Evolutionary conservation across 1,284 basidiomycete genomes (phyloP), one percentile per base, ranked within the genome.

Genomic region (Sphagnurus paluster): DNA sequence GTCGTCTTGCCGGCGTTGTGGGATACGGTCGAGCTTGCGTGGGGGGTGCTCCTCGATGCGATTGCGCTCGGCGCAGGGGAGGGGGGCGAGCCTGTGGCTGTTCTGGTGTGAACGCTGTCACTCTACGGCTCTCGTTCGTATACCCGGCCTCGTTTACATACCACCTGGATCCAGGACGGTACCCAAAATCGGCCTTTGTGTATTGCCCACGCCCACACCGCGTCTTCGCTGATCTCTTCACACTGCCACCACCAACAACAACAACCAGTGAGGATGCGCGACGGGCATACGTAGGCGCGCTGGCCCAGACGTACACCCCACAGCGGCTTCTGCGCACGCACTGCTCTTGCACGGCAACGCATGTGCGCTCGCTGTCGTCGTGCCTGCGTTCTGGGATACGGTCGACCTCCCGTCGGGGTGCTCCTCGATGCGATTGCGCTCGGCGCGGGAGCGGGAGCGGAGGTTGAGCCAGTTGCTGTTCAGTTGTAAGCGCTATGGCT

Each of bases 1-100:
- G 67, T 87, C 28, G 75, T 71, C 50, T 77, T 84, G 55, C 69
- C 74, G 36, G 63, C 64, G 23, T 67, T 87, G 2, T 88, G 85
- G 84, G 68, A 67, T 20, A 68, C 72, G 25, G 70, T 88, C 51
- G 79, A 82, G 42, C 57, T 77, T 25, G 75, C 79, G 14, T 89
- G 84, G 82, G 72, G 76, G n/a, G 62, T 80, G 23, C 57, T 84
- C 14, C 64, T 83, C 19, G 66, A 62, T 9, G 79, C 80, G 6
- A 59, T 84, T 23, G 65, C 70, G 8, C 61, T 74, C 32, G 61
- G 66, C 9, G 67, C 65, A 7, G 66, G 69, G 4, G 58, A 61
- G 16, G 59, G 57, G 5, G 42, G 54, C 5, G 48, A 44, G 9
- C 40, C 24, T 39, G 49, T 38, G 38, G 29, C 23, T 35, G 28